These are phyloP conservation scores for Termitomyces sp. DNA, from an alignment of 768 basidiomycete genomes.

Conservation along the genomic window DNA sequence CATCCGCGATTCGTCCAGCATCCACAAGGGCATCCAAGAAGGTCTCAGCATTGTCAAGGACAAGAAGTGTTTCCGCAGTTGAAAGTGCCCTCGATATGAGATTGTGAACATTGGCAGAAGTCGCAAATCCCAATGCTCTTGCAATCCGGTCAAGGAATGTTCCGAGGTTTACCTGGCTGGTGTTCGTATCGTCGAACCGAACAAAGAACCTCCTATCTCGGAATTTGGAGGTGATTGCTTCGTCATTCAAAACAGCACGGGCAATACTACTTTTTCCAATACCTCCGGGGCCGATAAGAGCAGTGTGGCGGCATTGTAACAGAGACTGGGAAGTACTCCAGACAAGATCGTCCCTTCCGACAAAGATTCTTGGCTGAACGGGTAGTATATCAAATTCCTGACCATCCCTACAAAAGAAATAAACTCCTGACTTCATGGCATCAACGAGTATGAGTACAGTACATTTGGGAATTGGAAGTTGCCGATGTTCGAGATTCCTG, in stretches of 20 bases:
- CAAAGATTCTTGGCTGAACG: neutral
- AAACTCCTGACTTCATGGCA: too few species aligned
- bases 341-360: neutral
- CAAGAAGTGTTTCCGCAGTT: neutral
- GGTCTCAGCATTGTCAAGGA: neutral
- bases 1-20: neutral
- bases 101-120: neutral
- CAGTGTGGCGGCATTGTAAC: neutral
- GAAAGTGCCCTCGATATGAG: neutral
- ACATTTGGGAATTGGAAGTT: neutral
- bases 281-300: neutral
- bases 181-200: neutral
- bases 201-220: neutral
- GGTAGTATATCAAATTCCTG: neutral
- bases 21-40: neutral
- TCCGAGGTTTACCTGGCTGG: neutral
- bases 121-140: neutral
- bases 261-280: neutral
- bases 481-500: conserved; percentile 1
- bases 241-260: neutral
- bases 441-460: neutral
- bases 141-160: neutral
- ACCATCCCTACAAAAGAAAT: neutral
- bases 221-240: neutral
- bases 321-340: neutral